Conservation (phyloP, 2,329 filamentous ascomycete genomes). For the Cladosporium sphaerospermum region DNA sequence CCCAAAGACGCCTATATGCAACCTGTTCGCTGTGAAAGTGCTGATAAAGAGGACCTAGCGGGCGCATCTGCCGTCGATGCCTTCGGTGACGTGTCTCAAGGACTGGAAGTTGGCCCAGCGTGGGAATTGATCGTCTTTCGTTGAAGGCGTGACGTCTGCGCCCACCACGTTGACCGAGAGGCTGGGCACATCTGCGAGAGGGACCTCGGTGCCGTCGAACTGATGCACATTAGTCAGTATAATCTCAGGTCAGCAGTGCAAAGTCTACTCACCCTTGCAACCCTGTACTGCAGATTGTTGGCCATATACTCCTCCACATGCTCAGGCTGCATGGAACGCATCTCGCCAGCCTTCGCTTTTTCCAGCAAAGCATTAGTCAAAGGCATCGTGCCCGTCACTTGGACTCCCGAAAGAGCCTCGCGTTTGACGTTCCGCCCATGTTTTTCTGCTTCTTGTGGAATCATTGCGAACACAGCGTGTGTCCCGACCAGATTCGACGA, state of each 20-base stretch:
- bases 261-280: slow-evolving; percentile 23
- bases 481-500: slow-evolving; percentile 56
- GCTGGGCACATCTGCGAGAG: slow-evolving; percentile 28
- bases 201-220: slow-evolving; percentile 33
- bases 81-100: slow-evolving; percentile 1
- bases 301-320: slow-evolving; percentile 27
- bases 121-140: slow-evolving; percentile 32
- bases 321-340: slow-evolving; percentile 26
- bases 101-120: slow-evolving; percentile 27
- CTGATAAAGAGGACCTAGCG: not conserved
- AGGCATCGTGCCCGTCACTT: slow-evolving; percentile 39
- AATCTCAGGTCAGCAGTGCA: too few relatives aligned
- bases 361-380: slow-evolving; percentile 38
- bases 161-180: slow-evolving; percentile 36
- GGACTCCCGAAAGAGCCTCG: slow-evolving; percentile 11
- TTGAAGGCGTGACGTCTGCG: slow-evolving; percentile 34
- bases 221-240: slow-evolving; percentile 14
- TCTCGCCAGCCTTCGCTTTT: slow-evolving; percentile 27
- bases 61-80: slow-evolving; percentile 6
- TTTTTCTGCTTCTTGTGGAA: slow-evolving; percentile 14
- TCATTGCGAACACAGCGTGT: slow-evolving; percentile 43
- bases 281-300: slow-evolving; percentile 31
- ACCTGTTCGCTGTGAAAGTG: not conserved
- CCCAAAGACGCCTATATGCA: slow-evolving; percentile 4
- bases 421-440: slow-evolving; percentile 8